Conservation (phyloP, 2,329 filamentous ascomycete species). For the Nemania serpens region DNA sequence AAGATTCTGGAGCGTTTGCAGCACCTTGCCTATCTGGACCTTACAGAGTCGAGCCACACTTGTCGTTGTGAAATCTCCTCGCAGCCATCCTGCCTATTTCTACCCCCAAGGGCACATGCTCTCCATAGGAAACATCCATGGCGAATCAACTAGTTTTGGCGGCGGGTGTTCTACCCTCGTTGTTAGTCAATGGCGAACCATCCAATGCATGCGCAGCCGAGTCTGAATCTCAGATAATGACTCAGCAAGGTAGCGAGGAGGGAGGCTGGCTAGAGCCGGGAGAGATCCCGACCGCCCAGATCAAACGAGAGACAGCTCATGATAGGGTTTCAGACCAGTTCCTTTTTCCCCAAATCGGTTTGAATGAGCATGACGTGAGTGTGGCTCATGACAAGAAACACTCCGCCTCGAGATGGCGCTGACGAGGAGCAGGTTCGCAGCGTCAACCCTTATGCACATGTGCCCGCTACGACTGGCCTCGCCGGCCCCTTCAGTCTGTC, state of each 20-base stretch:
- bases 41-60: background rate
- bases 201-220: background rate
- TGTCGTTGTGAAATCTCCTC: background rate
- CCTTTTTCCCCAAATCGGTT: background rate
- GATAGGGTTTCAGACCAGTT: background rate
- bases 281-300: background rate
- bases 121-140: background rate
- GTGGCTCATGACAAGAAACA: background rate
- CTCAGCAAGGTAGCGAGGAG: background rate
- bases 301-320: conserved; percentile 1
- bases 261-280: conserved; percentile 4
- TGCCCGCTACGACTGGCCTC: background rate
- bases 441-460: conserved; percentile 9
- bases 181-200: background rate
- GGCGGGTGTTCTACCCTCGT: background rate
- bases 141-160: background rate
- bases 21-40: background rate
- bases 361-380: conserved; percentile 9
- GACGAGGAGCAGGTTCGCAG: conserved; percentile 3
- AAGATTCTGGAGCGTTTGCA: background rate
- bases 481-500: background rate
- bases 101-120: background rate
- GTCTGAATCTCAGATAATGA: background rate
- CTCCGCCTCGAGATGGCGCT: background rate
- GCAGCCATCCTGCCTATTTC: background rate